Conservation (phyloP, 148 eudicot genomes). For the Pouteria glomerata region DNA sequence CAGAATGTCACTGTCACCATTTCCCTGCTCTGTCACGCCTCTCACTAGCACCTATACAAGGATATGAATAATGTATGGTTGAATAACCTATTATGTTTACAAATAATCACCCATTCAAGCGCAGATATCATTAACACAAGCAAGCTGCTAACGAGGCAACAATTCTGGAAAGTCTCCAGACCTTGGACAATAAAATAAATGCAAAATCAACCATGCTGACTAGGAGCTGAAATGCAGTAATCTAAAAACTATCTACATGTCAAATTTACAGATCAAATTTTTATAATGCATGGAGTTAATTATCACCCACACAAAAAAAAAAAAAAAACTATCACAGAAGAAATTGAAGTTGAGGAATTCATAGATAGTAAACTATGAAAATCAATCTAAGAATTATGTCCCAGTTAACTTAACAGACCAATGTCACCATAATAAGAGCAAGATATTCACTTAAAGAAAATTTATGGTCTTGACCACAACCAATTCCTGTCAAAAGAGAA, state of each 20-base stretch:
- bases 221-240: too few relatives aligned
- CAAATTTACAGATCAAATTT: background rate
- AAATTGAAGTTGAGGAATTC: background rate
- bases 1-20: constrained; percentile 29
- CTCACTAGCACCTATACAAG: constrained; percentile 46
- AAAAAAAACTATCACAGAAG: background rate
- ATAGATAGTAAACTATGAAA: background rate
- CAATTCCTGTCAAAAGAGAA: background rate
- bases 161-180: too few relatives aligned
- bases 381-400: background rate
- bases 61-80: constrained; percentile 8
- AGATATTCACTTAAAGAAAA: background rate
- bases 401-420: background rate
- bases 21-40: constrained; percentile 42
- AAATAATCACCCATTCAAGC: background rate
- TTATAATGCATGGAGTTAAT: background rate
- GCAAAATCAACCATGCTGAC: too few relatives aligned
- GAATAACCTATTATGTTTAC: background rate
- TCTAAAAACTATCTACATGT: too few relatives aligned
- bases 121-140: background rate
- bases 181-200: too few relatives aligned
- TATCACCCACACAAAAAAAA: background rate
- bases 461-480: background rate
- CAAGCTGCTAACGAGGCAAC: too few relatives aligned
- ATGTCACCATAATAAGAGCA: background rate